Percentiles rank a stretch among this genome's conserved stretches.
Evolutionary conservation across 2,329 filamentous ascomycete species (phyloP).

Genomic region (Cladophialophora exuberans): DNA sequence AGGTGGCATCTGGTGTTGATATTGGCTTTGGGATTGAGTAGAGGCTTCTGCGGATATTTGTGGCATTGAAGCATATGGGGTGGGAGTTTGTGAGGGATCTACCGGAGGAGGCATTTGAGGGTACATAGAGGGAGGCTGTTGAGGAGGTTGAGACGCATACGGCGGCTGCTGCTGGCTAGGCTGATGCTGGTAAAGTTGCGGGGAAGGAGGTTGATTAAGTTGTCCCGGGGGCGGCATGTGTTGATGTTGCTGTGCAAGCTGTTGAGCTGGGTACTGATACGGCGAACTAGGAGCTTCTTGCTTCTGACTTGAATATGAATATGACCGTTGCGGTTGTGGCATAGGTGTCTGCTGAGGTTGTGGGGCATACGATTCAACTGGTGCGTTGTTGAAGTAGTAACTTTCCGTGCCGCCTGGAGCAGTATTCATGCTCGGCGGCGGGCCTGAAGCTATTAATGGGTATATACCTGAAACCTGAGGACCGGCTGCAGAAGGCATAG

Average conservation of each 20-base stretch:
- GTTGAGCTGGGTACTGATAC: conserved; percentile 26
- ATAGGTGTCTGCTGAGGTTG: conserved; percentile 57
- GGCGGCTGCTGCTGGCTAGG: conserved; percentile 12
- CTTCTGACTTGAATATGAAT: conserved; percentile 31
- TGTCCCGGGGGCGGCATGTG: conserved; percentile 13
- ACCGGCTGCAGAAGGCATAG: conserved; percentile 48
- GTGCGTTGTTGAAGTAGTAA: conserved; percentile 75
- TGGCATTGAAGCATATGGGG: conserved; percentile 21
- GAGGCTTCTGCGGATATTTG: conserved; percentile 17
- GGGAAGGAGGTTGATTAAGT: conserved; percentile 29
- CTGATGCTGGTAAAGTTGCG: conserved; percentile 28
- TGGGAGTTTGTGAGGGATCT: conserved; percentile 24
- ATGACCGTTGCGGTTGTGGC: conserved; percentile 39
- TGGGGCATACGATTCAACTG: conserved; percentile 50
- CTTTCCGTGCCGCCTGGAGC: conserved; percentile 67
- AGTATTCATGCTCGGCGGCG: conserved; percentile 42
- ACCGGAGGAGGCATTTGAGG: conserved; percentile 28
- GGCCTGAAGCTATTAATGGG: conserved; percentile 66
- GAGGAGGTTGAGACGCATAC: conserved; percentile 22
- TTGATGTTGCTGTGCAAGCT: conserved; percentile 11
- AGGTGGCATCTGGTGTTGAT: conserved; percentile 18
- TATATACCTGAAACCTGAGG: conserved; percentile 65
- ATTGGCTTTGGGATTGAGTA: conserved; percentile 13
- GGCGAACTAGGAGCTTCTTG: conserved; percentile 22
- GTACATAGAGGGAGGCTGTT: conserved; percentile 27